phyloP scores from a whole-genome alignment of 495 filamentous ascomycete genomes.

The Thozetella sp. region DNA sequence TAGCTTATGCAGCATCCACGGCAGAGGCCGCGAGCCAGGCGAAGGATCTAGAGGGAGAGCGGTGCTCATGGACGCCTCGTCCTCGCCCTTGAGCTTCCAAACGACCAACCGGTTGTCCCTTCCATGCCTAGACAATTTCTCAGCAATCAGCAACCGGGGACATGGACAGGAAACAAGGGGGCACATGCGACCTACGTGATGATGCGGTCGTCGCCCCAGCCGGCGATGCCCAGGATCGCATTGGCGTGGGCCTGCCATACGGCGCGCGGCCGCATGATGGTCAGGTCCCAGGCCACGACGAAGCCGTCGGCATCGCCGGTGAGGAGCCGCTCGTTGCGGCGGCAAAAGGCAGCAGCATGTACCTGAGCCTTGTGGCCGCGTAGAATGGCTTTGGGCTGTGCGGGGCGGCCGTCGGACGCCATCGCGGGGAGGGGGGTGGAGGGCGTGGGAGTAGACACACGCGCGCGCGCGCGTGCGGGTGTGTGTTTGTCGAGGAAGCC shows the following conservation, averaged over 20 bases:
- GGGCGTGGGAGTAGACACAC: no score
- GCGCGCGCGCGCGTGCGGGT: no score
- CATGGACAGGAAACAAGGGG: no score
- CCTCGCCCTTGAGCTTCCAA: constrained; percentile 70
- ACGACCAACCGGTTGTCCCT: constrained; percentile 85
- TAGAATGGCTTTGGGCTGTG: constrained; percentile 82
- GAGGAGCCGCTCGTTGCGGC: constrained; percentile 72
- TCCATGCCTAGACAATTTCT: constrained; percentile 58
- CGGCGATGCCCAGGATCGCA: constrained; percentile 73
- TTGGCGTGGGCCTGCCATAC: constrained; percentile 89
- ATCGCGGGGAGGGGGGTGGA: constrained; percentile 9
- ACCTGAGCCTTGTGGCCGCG: constrained; percentile 85
- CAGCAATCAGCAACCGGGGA: background rate
- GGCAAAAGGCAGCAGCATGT: constrained; percentile 75
- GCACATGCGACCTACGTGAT: constrained; percentile 4
- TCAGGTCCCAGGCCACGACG: constrained; percentile 82
- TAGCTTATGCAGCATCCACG: constrained; percentile 84
- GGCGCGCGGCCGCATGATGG: constrained; percentile 77
- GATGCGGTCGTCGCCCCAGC: constrained; percentile 49
- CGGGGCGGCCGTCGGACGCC: constrained; percentile 43
- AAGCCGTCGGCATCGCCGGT: constrained; percentile 92
- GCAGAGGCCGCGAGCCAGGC: constrained; percentile 55
- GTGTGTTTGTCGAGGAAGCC: background rate
- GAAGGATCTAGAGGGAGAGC: constrained; percentile 65
- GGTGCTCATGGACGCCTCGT: constrained; percentile 67